Evolutionary conservation across 495 filamentous ascomycete species (phyloP), one percentile per base, ranked within the genome.

Genomic region (Hypoxylon perforatum): DNA sequence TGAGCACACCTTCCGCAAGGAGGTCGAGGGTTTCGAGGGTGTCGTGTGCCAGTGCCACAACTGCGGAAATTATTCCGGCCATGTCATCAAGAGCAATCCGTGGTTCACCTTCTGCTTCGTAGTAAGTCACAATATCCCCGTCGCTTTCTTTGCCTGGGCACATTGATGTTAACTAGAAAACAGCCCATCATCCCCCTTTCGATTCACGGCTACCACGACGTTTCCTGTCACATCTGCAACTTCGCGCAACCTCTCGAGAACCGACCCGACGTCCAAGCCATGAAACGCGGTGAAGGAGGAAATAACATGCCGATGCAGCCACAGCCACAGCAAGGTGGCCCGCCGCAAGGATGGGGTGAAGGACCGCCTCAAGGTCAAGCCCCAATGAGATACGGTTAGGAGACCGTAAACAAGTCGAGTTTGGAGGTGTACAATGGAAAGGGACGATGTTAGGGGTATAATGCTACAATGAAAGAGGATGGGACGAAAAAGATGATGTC

Each of bases 21-120:
- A 86, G 56, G 75, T 86, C 15, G 74, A 82, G 57, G 84, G 84
- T 15, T 85, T 84, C 69, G 82, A 86, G 55, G 79, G 80, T 35
- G 49, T 84, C 54, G 71, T 78, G 15, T 86, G 84, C 68, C 81
- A 83, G 58, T 86, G 84, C 61, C 77, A 82, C 61, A 85, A 86
- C 75, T 86, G 84, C 71, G 84, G 84, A 14, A 86, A 86, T 74
- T 81, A 79, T 46, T 74, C 76, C 0, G 84, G 75, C 10, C 76
- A 75, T 17, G 82, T 85, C 44, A 76, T 84, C 57, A 84, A 84
- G 65, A 79, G 77, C 41, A 77, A 84, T 50, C 83, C 83, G 0
- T 86, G 84, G 82, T 86, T 86, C 53, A 86, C 84, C 11, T 85
- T 86, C 65, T 86, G 84, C 73, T 86, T 86, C 61, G 58, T 86